These are phyloP conservation scores for Tulasnella sp. DNA, from an alignment of 768 basidiomycete species.

Conservation along the genomic window DNA sequence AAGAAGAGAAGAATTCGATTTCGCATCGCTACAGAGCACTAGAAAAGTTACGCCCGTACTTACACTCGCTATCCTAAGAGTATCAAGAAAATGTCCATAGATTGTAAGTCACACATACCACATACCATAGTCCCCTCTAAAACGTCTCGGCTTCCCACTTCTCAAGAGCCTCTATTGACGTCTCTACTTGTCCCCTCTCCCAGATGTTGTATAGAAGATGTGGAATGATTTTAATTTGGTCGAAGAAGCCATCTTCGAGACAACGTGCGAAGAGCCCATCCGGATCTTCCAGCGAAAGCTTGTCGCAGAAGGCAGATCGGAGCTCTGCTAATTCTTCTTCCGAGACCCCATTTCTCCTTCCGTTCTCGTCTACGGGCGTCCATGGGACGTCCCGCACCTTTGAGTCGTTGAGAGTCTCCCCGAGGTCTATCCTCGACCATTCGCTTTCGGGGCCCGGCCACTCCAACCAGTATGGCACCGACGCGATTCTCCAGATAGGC, in stretches of 20 bases:
- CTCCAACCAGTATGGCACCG: constrained; percentile 20
- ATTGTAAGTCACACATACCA: background rate
- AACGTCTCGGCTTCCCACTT: constrained; percentile 11
- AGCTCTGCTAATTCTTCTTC: constrained; percentile 14
- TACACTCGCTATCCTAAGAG: constrained; percentile 34
- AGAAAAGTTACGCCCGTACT: constrained; percentile 57
- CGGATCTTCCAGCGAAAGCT: constrained; percentile 15
- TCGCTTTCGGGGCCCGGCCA: constrained; percentile 22
- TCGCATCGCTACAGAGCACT: constrained; percentile 67
- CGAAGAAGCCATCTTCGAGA: constrained; percentile 2
- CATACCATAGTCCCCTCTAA: background rate
- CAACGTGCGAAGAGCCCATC: constrained; percentile 16
- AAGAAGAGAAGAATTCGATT: constrained; percentile 58
- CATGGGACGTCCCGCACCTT: background rate
- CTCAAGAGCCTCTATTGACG: constrained; percentile 3
- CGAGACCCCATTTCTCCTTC: constrained; percentile 17
- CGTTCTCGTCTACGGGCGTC: background rate
- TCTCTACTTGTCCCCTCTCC: constrained; percentile 17
- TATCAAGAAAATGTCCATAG: background rate
- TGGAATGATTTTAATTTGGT: constrained; percentile 18
- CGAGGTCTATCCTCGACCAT: constrained; percentile 5
- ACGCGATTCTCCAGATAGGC: constrained; percentile 16
- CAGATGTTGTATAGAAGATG: constrained; percentile 21
- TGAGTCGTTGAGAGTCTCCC: background rate
- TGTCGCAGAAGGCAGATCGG: constrained; percentile 6